These are phyloP conservation scores for Aspergillus fischeri DNA, from an alignment of 2,329 filamentous ascomycete species.

Conservation along the genomic window DNA sequence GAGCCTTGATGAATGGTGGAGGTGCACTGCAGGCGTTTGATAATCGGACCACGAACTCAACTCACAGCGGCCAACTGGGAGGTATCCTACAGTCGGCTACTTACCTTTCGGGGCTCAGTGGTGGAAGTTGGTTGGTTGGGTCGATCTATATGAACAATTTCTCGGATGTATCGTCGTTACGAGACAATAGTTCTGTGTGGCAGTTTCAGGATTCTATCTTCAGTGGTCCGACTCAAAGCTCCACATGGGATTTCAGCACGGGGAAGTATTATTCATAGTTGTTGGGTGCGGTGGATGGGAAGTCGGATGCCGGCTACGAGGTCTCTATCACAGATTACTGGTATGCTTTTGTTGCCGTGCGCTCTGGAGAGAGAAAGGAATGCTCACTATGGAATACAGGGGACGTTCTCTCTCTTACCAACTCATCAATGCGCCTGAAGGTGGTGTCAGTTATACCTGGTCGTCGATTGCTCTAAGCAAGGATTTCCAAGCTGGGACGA, in stretches of 20 bases:
- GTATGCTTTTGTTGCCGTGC: conserved; percentile 32
- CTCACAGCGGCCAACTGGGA: conserved; percentile 64
- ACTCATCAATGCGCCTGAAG: conserved; percentile 68
- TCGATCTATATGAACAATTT: conserved; percentile 78
- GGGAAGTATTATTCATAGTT: conserved; percentile 62
- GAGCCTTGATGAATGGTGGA: conserved; percentile 80
- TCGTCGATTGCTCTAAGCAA: conserved; percentile 65
- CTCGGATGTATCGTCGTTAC: conserved; percentile 55
- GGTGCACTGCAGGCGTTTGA: conserved; percentile 79
- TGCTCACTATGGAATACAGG: conserved; percentile 17
- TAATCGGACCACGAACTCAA: conserved; percentile 61
- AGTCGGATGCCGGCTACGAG: conserved; percentile 62
- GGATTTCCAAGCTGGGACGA: conserved; percentile 56
- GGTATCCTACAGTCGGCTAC: conserved; percentile 78
- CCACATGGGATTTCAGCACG: conserved; percentile 44
- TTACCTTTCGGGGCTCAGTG: conserved; percentile 77
- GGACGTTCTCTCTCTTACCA: conserved; percentile 78
- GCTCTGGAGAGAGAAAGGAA: background rate
- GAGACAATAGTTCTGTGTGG: conserved; percentile 24
- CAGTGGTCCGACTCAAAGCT: conserved; percentile 26
- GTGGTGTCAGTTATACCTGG: conserved; percentile 72
- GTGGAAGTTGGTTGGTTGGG: conserved; percentile 79
- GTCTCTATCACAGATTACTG: conserved; percentile 83
- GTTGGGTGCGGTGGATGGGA: conserved; percentile 54
- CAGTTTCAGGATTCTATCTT: conserved; percentile 47